A percentile compares a stretch with the other conserved stretches of the same genome.
phyloP scores from a whole-genome alignment of 2,329 filamentous ascomycete species.

The Trichoderma semiorbis region DNA sequence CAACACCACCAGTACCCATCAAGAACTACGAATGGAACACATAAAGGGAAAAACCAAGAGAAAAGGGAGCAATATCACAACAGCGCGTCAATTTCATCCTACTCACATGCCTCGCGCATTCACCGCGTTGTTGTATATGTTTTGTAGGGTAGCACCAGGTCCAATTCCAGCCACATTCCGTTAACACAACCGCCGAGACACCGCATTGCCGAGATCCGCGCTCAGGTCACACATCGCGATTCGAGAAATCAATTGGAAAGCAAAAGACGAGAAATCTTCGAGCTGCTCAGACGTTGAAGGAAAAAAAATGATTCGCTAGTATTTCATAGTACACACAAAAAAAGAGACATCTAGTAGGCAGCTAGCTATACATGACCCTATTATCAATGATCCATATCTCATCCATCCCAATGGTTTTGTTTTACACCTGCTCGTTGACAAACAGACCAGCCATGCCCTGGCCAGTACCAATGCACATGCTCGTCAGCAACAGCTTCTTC shows the following conservation, averaged over 20 bases:
- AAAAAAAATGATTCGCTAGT: background rate
- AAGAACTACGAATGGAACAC: background rate
- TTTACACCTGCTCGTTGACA: slow-evolving; percentile 28
- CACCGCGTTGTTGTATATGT: background rate
- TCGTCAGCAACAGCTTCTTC: slow-evolving; percentile 88
- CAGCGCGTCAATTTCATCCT: background rate
- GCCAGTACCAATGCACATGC: slow-evolving; percentile 77
- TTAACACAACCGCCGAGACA: background rate
- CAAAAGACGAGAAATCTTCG: background rate
- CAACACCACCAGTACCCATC: no score
- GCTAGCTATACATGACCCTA: background rate
- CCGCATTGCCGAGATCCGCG: slow-evolving; percentile 1
- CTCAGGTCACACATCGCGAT: background rate
- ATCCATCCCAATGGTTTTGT: background rate
- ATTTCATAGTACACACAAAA: slow-evolving; percentile 1
- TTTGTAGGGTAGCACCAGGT: background rate
- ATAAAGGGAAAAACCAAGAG: background rate
- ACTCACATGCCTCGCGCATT: background rate
- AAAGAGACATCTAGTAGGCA: background rate
- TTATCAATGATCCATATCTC: background rate
- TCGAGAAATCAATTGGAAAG: background rate
- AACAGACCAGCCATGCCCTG: slow-evolving; percentile 67
- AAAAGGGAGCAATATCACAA: background rate
- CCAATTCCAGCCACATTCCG: background rate
- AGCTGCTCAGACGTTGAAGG: no score